These are phyloP conservation scores for Xerocomellus amylosporus DNA, from an alignment of 768 basidiomycete genomes.

Conservation along the genomic window DNA sequence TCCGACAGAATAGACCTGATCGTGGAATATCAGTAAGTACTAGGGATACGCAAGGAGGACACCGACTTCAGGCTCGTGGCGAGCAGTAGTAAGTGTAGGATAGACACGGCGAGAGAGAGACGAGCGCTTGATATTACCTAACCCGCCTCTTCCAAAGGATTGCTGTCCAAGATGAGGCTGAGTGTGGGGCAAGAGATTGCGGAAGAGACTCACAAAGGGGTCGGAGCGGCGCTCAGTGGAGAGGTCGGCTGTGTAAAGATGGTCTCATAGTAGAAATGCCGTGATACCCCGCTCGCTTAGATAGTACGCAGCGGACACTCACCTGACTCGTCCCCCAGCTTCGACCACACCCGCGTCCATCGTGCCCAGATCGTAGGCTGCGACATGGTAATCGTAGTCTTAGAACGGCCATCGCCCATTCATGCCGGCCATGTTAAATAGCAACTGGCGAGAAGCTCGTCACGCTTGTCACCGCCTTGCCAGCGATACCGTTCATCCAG, in stretches of 20 bases:
- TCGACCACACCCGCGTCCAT: constrained; percentile 6
- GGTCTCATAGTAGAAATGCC: no score
- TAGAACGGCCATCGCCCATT: neutral
- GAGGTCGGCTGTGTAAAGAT: no score
- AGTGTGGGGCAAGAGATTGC: neutral
- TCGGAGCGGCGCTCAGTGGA: constrained; percentile 44
- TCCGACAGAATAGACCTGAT: constrained; percentile 50
- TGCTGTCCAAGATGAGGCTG: constrained; percentile 28
- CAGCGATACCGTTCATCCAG: no score
- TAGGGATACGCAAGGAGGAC: neutral
- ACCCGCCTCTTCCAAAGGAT: constrained; percentile 65
- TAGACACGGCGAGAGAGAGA: constrained; percentile 44
- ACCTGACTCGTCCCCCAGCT: constrained; percentile 14
- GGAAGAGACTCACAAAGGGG: constrained; percentile 42
- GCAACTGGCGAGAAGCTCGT: neutral
- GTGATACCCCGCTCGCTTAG: no score
- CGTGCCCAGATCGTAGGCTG: constrained; percentile 16
- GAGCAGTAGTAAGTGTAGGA: constrained; percentile 44
- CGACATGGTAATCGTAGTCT: constrained; percentile 3
- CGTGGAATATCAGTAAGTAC: neutral
- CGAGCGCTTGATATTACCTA: constrained; percentile 59
- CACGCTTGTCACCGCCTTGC: neutral
- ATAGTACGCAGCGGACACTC: neutral
- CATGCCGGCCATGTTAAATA: constrained; percentile 6
- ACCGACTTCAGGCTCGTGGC: constrained; percentile 53